Percentiles rank a stretch among this genome's conserved stretches.
These are phyloP conservation scores for Penicillium glabrum DNA, from an alignment of 2,329 filamentous ascomycete species.

Conservation along the genomic window DNA sequence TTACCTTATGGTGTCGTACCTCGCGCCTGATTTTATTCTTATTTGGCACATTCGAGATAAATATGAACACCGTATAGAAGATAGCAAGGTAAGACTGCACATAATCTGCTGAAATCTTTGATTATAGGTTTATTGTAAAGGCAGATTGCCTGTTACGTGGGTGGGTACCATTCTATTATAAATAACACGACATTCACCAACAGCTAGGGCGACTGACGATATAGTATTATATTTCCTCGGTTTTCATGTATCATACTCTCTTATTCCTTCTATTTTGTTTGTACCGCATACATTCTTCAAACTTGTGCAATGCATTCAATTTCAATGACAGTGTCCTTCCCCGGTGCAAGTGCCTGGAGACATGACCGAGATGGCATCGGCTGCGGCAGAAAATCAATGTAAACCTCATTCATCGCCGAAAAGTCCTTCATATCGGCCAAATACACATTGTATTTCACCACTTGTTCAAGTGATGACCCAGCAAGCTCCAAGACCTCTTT, in stretches of 20 bases:
- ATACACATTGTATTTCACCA: constrained; percentile 65
- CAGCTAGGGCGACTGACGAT: neutral
- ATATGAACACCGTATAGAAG: neutral
- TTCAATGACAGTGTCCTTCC: constrained; percentile 45
- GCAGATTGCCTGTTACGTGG: neutral
- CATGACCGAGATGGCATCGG: constrained; percentile 47
- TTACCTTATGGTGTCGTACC: neutral
- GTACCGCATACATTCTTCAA: constrained; percentile 5
- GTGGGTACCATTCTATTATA: neutral
- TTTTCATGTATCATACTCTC: no score
- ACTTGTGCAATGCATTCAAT: constrained; percentile 48
- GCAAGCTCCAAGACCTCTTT: constrained; percentile 46
- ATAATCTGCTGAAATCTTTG: neutral
- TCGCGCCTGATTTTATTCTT: neutral
- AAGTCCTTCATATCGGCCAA: constrained; percentile 60
- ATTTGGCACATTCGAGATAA: neutral
- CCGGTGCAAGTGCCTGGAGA: constrained; percentile 42
- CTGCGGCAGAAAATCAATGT: constrained; percentile 41
- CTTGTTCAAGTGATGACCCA: constrained; percentile 57
- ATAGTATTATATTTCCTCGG: neutral
- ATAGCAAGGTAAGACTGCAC: neutral
- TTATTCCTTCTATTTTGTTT: no score
- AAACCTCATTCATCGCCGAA: constrained; percentile 24
- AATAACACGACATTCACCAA: neutral
- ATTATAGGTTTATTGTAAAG: neutral